These are phyloP conservation scores for Coccomyxa sp. DNA, from an alignment of 139 green algal genomes.

Conservation along the genomic window DNA sequence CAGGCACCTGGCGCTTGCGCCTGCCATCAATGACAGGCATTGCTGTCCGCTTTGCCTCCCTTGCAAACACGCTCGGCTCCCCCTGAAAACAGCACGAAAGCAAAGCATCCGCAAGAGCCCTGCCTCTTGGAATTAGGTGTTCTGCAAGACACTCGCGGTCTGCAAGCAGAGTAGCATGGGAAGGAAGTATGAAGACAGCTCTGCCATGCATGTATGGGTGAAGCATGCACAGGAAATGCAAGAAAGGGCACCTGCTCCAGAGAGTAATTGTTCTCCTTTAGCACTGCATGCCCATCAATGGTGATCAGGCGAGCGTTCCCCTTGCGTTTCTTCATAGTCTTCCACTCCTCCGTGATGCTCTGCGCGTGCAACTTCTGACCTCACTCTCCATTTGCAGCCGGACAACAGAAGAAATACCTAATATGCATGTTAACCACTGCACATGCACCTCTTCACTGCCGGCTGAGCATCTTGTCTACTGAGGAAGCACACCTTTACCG, in stretches of 20 bases:
- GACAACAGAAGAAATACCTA: background rate
- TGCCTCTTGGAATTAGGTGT: background rate
- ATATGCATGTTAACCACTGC: background rate
- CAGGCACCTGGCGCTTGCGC: conserved; percentile 27
- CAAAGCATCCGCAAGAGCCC: background rate
- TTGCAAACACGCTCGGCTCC: conserved; percentile 24
- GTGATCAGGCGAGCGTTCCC: conserved; percentile 13
- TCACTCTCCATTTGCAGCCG: background rate
- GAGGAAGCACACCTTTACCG: background rate
- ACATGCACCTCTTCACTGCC: background rate
- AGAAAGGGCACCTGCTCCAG: conserved; percentile 13
- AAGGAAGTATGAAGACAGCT: background rate
- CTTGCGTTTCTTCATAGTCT: conserved; percentile 23
- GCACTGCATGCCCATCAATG: conserved; percentile 36
- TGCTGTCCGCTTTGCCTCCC: conserved; percentile 3
- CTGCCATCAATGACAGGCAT: background rate
- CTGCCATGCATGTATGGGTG: background rate
- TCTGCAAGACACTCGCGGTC: background rate
- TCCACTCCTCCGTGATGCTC: conserved; percentile 42
- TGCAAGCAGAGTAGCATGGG: background rate
- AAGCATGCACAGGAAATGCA: background rate
- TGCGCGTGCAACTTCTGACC: background rate
- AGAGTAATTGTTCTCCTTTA: conserved; percentile 55
- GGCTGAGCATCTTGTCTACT: background rate
- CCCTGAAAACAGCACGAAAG: conserved; percentile 3